phyloP scores from a whole-genome alignment of 2,329 filamentous ascomycete genomes.

The Fusarium brevicatenulatum region DNA sequence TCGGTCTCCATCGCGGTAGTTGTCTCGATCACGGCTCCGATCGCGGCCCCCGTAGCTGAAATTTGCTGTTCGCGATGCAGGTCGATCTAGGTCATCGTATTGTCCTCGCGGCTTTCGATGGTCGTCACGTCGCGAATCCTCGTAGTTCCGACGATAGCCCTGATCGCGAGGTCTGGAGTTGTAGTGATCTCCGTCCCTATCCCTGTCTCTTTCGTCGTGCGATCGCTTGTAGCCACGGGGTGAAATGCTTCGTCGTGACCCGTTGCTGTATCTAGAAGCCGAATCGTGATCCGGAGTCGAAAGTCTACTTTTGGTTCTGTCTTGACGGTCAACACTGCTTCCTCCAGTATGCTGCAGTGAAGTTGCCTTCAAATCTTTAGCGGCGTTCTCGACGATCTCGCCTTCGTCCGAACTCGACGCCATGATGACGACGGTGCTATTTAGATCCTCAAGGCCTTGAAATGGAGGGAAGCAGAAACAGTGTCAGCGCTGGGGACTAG shows the following conservation, averaged over 20 bases:
- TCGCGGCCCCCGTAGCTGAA: slow-evolving; percentile 62
- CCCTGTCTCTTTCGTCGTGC: slow-evolving; percentile 68
- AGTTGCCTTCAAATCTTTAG: slow-evolving; percentile 82
- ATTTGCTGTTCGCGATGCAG: slow-evolving; percentile 54
- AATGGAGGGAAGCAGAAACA: slow-evolving; percentile 38
- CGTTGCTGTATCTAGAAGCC: slow-evolving; percentile 55
- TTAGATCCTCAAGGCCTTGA: slow-evolving; percentile 33
- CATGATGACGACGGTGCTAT: slow-evolving; percentile 47
- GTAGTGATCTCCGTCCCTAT: slow-evolving; percentile 45
- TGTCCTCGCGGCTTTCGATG: slow-evolving; percentile 59
- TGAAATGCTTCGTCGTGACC: slow-evolving; percentile 63
- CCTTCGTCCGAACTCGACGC: slow-evolving; percentile 81
- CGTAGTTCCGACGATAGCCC: slow-evolving; percentile 71
- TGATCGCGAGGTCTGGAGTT: slow-evolving; percentile 59
- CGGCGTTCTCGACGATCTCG: slow-evolving; percentile 82
- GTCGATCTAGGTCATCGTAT: slow-evolving; percentile 68
- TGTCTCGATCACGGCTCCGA: slow-evolving; percentile 47
- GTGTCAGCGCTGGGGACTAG: slow-evolving; percentile 52
- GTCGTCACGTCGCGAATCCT: slow-evolving; percentile 62
- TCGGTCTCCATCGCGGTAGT: slow-evolving; percentile 54
- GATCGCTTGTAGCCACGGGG: slow-evolving; percentile 75
- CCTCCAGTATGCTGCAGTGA: slow-evolving; percentile 79
- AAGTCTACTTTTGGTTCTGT: slow-evolving; percentile 77
- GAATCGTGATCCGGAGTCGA: slow-evolving; percentile 67
- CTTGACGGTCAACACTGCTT: slow-evolving; percentile 90